A percentile compares a stretch with the other conserved stretches of the same genome.
Conservation (phyloP, 768 basidiomycete species). For the Fistulinella prunicolor region DNA sequence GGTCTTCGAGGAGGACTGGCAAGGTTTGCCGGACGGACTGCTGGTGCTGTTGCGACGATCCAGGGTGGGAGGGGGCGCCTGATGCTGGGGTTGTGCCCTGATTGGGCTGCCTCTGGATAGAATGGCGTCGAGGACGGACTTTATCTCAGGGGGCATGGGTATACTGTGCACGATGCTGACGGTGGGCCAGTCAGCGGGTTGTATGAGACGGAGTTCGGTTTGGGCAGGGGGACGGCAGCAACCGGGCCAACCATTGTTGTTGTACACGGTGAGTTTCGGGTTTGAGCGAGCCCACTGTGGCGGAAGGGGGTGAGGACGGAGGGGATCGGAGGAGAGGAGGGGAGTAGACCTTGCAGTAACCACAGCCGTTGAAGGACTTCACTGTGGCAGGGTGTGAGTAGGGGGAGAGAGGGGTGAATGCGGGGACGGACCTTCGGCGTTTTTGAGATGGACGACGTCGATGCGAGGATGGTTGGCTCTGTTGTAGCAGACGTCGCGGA, state of each 20-base stretch:
- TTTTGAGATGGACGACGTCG: conserved; percentile 77
- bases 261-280: conserved; percentile 54
- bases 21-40: conserved; percentile 22
- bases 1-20: conserved; percentile 41
- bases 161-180: conserved; percentile 74
- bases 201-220: conserved; percentile 60
- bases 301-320: conserved; percentile 25
- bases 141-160: conserved; percentile 70
- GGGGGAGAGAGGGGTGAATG: conserved; percentile 5
- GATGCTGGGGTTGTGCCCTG: conserved; percentile 33
- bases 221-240: conserved; percentile 76
- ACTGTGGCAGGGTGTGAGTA: conserved; percentile 41
- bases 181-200: conserved; percentile 75
- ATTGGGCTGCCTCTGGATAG: conserved; percentile 36
- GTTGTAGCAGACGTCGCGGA: conserved; percentile 73
- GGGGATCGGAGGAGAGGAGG: conserved; percentile 16
- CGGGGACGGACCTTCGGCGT: conserved; percentile 76
- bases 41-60: conserved; percentile 49
- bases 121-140: conserved; percentile 59
- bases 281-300: conserved; percentile 68
- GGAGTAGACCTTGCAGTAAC: conserved; percentile 76
- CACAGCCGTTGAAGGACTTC: conserved; percentile 81
- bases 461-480: conserved; percentile 68
- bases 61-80: conserved; percentile 28
- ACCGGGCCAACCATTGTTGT: conserved; percentile 83